Base-by-base conservation (phyloP, 129 eudicot species). In the Centella asiatica region DNA sequence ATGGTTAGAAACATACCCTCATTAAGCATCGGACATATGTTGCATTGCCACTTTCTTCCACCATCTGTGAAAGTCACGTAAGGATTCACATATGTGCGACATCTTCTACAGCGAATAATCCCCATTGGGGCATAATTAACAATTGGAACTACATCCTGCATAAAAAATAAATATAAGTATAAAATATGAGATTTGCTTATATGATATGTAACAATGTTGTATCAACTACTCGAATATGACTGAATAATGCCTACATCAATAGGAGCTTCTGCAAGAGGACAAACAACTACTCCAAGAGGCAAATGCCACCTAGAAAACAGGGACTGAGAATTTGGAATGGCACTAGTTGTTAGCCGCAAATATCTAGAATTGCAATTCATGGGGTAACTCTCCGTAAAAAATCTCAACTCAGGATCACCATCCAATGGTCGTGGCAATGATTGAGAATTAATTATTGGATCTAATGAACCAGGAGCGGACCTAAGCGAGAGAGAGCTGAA, bases 21-120 rank as follows among this genome's bases (percentile, higher is more conserved):
- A 70, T 92, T 92, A 65, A 92, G 95, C 72, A 84, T 76, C 56
- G 90, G 78, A 67, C 99, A 92, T 64, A 92, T 84, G 73, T 92
- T 92, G 86, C 99, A 92, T 34, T 84, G 85, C 99, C 99, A 92
- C 84, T 92, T 92, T 72, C 95, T 92, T 76, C 99, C 99, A 74
- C 83, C 78, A 65, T 92, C 99, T 40, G 90, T 75, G 70, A 92
- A 92, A 60, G 95, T 80, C 68, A 92, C 96, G 51, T 79, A 92
- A 19, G 99, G 99, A 78, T 92, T 92, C 53, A 92, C 85, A 63
- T 92, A 92, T n/a, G 95, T 87, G 64, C 99, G 96, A 47, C 99
- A 92, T 72, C 99, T 84, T 82, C 94, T 87, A 77, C 99, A 92
- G n/a, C 99, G 90, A 69, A 87, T 71, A 19, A 92, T 92, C 19